These are phyloP conservation scores for Cryptosporidium sp. DNA, from an alignment of 169 alveolate species.

Conservation along the genomic window DNA sequence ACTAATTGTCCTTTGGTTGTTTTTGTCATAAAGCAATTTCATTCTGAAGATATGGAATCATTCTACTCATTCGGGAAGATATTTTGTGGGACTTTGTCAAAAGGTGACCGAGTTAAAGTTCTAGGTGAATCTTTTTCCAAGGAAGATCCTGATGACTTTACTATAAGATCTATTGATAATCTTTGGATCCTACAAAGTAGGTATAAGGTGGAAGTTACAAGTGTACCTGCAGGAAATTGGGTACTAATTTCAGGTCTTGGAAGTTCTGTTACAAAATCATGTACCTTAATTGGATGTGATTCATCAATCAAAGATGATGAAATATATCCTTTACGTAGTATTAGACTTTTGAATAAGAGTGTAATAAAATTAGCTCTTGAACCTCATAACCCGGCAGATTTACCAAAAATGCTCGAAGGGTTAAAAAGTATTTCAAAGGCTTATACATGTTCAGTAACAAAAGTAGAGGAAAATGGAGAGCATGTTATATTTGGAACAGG, in stretches of 20 bases:
- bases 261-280: conserved; percentile 88
- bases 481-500: conserved; percentile 98
- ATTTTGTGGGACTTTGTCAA: conserved; percentile 94
- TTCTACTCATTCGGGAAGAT: conserved; percentile 97
- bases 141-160: conserved; percentile 98
- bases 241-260: conserved; percentile 97
- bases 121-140: conserved; percentile 92
- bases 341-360: conserved; percentile 78
- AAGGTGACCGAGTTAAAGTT: conserved; percentile 94
- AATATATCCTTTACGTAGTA: conserved; percentile 66
- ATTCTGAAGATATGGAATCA: conserved; percentile 90
- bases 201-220: conserved; percentile 88
- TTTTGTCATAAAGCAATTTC: conserved; percentile 93
- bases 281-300: conserved; percentile 82
- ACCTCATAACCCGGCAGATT: conserved; percentile 98
- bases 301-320: neutral
- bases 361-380: conserved; percentile 93
- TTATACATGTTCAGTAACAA: conserved; percentile 92
- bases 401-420: conserved; percentile 99
- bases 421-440: conserved; percentile 92
- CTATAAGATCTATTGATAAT: conserved; percentile 86
- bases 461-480: conserved; percentile 99
- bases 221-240: conserved; percentile 92
- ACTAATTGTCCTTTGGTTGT: conserved; percentile 90
- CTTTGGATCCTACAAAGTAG: conserved; percentile 95